Conservation (phyloP, 1,139 yeast genomes). For the Sugiyamaella japonica region DNA sequence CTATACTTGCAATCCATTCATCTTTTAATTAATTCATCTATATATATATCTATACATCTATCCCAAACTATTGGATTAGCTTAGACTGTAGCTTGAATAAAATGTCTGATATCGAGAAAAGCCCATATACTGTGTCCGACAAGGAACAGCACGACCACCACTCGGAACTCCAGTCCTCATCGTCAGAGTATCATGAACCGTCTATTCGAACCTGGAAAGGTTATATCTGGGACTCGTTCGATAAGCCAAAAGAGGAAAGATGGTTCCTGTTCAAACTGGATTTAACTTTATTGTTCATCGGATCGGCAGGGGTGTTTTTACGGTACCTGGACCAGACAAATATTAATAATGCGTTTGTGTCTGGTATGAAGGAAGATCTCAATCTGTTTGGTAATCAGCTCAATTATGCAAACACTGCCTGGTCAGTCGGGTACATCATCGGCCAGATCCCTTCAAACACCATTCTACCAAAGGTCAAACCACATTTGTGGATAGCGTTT, state of each 20-base stretch:
- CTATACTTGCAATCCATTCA: no score
- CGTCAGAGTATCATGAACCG: neutral
- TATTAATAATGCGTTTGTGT: constrained; percentile 35
- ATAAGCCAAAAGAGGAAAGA: constrained; percentile 33
- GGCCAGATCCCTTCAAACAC: constrained; percentile 50
- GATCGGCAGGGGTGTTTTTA: constrained; percentile 35
- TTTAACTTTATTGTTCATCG: constrained; percentile 29
- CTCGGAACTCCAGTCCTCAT: no score
- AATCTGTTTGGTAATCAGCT: constrained; percentile 63
- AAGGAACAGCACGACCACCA: constrained; percentile 15
- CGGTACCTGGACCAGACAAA: constrained; percentile 30
- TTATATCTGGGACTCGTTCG: constrained; percentile 37
- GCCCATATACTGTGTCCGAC: neutral
- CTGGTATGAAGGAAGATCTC: constrained; percentile 35
- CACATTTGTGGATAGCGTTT: constrained; percentile 54
- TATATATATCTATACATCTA: no score
- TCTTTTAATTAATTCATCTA: no score
- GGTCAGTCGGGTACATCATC: constrained; percentile 56
- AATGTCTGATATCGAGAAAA: constrained; percentile 2
- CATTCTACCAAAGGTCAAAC: constrained; percentile 45
- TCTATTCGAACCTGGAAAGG: constrained; percentile 17
- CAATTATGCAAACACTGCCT: constrained; percentile 59
- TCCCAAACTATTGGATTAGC: no score
- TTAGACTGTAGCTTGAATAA: no score
- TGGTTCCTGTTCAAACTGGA: constrained; percentile 36